Conservation (phyloP, 495 filamentous ascomycete species). For the Bombardia bombarda region DNA sequence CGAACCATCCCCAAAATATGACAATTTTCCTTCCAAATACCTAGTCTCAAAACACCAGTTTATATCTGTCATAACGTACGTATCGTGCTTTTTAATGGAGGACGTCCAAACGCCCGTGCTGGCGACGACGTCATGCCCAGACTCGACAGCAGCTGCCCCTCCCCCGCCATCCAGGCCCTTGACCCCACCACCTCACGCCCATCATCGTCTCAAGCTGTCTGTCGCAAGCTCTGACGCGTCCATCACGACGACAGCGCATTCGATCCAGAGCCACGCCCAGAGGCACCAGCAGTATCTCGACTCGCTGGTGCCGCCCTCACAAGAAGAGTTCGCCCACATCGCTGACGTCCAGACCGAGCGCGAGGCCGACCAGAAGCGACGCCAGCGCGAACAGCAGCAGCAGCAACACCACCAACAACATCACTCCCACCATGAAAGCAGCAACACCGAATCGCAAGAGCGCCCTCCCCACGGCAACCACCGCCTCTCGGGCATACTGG, state of each 20-base stretch:
- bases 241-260: neutral
- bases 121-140: neutral
- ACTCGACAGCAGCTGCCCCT: neutral
- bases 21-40: no score
- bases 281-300: constrained; percentile 39
- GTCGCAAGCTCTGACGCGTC: constrained; percentile 4
- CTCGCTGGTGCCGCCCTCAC: constrained; percentile 36
- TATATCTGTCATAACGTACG: no score
- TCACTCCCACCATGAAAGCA: no score
- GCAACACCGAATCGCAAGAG: neutral
- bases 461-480: neutral
- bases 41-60: no score
- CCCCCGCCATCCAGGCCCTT: neutral
- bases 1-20: no score
- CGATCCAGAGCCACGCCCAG: neutral
- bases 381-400: constrained; percentile 24
- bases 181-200: neutral
- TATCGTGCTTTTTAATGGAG: no score
- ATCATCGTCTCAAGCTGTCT: neutral
- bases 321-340: constrained; percentile 35
- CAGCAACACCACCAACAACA: no score
- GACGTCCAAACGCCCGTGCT: neutral
- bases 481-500: constrained; percentile 3
- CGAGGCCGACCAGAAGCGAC: constrained; percentile 33
- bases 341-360: constrained; percentile 35